Evolutionary conservation across 1,139 yeast species (phyloP).

Genomic region (Yamadazyma diddensiae): DNA sequence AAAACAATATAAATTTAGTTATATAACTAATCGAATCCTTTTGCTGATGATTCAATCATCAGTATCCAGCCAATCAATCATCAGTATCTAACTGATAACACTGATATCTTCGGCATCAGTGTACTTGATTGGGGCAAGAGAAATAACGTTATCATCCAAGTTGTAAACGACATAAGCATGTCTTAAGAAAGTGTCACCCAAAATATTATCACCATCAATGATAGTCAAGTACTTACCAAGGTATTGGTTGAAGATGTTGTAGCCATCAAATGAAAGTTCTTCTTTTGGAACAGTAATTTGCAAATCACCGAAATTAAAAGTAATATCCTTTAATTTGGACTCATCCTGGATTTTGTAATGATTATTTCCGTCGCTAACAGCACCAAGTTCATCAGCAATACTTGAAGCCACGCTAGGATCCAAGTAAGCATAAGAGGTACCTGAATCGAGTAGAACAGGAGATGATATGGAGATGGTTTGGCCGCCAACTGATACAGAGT

Average conservation of each 20-base stretch:
- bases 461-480: conserved; percentile 15
- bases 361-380: neutral
- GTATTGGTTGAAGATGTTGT: conserved; percentile 9
- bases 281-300: conserved; percentile 25
- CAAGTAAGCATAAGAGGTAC: conserved; percentile 29
- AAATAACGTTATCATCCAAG: conserved; percentile 58
- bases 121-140: conserved; percentile 62
- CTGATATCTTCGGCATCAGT: conserved; percentile 36
- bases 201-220: conserved; percentile 15
- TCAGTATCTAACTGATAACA: conserved; percentile 2
- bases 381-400: conserved; percentile 16
- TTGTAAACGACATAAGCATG: conserved; percentile 77
- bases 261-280: neutral
- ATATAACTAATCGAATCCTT: too few species aligned
- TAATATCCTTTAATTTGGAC: conserved; percentile 13
- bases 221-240: conserved; percentile 6
- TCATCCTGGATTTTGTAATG: conserved; percentile 9
- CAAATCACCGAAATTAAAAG: conserved; percentile 30
- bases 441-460: conserved; percentile 25
- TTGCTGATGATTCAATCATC: neutral
- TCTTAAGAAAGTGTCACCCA: conserved; percentile 76
- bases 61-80: too few species aligned
- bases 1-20: neutral
- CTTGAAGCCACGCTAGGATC: conserved; percentile 16
- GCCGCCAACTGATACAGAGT: conserved; percentile 15